A percentile compares a stretch with the other conserved stretches of the same genome.
Conservation (phyloP, 73 alveolate species). For the Paraurostyla sp. region DNA sequence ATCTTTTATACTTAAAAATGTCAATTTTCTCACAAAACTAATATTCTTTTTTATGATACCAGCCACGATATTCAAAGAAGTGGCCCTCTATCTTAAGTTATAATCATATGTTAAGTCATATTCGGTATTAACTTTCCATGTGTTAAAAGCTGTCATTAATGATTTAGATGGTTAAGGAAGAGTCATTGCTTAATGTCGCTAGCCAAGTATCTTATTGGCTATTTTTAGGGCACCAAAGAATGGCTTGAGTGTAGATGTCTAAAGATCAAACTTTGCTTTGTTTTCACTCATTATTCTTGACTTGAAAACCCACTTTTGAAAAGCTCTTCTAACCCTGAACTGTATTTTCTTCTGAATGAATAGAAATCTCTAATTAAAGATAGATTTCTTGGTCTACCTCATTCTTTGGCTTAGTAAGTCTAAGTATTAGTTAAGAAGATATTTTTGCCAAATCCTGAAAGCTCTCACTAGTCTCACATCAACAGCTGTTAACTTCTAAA, state of each 20-base stretch:
- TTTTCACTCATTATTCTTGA: not conserved
- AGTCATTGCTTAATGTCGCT: not conserved
- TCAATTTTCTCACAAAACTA: not conserved
- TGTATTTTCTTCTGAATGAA: constrained; percentile 21
- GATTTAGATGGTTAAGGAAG: not conserved
- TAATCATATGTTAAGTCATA: not conserved
- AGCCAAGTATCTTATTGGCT: not conserved
- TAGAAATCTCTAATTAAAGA: constrained; percentile 17
- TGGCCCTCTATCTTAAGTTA: not conserved
- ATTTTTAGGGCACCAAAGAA: constrained; percentile 37
- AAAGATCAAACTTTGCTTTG: not conserved
- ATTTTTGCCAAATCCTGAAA: constrained; percentile 30
- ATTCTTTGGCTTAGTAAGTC: not conserved
- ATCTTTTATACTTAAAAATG: constrained; percentile 9
- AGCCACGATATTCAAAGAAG: not conserved
- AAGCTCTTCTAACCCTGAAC: constrained; percentile 3
- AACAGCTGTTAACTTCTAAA: not conserved
- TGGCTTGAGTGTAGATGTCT: not conserved
- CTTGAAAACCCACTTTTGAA: not conserved
- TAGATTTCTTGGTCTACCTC: constrained; percentile 22
- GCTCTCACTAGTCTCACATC: constrained; percentile 36
- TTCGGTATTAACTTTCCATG: constrained; percentile 22
- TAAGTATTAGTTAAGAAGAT: not conserved
- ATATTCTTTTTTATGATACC: not conserved
- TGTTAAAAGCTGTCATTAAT: not conserved